Evolutionary conservation across 2,329 filamentous ascomycete genomes (phyloP), one percentile per base, ranked within the genome.

Genomic region (Aspergillus transmontanensis): DNA sequence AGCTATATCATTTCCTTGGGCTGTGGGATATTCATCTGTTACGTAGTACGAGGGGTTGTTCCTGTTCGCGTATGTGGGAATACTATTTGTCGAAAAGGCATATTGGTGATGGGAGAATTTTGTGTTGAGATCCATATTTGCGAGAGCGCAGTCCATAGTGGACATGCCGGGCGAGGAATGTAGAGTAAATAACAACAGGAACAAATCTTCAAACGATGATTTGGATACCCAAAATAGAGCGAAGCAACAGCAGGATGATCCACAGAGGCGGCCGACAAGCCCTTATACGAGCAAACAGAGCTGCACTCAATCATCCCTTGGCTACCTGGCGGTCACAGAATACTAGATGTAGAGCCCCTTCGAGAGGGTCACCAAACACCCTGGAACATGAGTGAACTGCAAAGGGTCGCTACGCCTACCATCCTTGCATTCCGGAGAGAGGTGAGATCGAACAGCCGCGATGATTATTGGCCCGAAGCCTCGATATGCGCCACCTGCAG

Each of bases 341-440:
- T 60, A 63, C 63, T 56, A 65, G 63, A 65, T 62, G 64, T 62
- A 53, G 63, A 61, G 68, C 59, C 66, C 73, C 69, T 76, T 76
- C 68, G 68, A 63, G 67, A 72, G 70, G 63, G 64, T 57, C 66
- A 68, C 64, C 66, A 59, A 70, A 68, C 66, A 67, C 62, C 69
- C 66, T 69, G 66, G 71, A 70, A 73, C 71, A 71, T 69, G 66
- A 68, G 61, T 50, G 57, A 59, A 61, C 56, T 60, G 50, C 64
- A 63, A 62, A 67, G 66, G 66, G 68, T 62, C 62, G 64, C 64
- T 68, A 64, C 65, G 69, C 66, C 64, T 61, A 65, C 64, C 57
- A 63, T 78, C 76, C 76, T 78, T 79, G 75, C 76, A 79, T 79
- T 72, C 75, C 75, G 68, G 70, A 70, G 64, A 66, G 65, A 71